Evolutionary conservation across 1,284 basidiomycete species (phyloP).

Genomic region (Tremellales sp.): DNA sequence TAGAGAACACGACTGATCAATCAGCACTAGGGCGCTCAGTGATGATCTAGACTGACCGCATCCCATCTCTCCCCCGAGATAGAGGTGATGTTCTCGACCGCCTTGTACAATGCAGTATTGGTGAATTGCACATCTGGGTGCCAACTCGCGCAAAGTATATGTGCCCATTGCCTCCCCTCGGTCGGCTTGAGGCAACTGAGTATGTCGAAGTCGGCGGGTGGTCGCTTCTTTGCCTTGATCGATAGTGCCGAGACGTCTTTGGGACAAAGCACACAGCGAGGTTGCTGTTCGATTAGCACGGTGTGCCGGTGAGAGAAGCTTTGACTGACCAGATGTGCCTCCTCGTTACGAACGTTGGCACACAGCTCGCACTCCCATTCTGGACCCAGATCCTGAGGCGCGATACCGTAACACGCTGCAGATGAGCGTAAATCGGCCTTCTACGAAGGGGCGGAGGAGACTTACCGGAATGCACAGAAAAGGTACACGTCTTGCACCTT

Average conservation of each 20-base stretch:
- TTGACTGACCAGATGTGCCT: constrained; percentile 66
- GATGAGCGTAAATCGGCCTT: neutral
- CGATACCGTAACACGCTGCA: constrained; percentile 64
- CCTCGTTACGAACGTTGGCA: constrained; percentile 68
- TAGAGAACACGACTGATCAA: constrained; percentile 53
- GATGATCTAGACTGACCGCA: constrained; percentile 19
- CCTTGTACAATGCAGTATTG: constrained; percentile 63
- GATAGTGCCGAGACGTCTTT: constrained; percentile 18
- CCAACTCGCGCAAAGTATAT: constrained; percentile 84
- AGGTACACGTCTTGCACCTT: constrained; percentile 71
- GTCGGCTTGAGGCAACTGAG: constrained; percentile 87
- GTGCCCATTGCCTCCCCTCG: constrained; percentile 89
- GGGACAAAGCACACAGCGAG: constrained; percentile 49
- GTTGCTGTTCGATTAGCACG: constrained; percentile 23
- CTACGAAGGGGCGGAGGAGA: constrained; percentile 3
- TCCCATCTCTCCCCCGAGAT: constrained; percentile 53
- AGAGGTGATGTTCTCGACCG: constrained; percentile 81
- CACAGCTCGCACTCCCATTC: constrained; percentile 82
- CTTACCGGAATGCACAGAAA: constrained; percentile 69
- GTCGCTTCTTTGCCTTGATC: constrained; percentile 43
- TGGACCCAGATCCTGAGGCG: constrained; percentile 60
- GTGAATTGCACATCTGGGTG: constrained; percentile 77
- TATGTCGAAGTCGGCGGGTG: constrained; percentile 59
- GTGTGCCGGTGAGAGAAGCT: neutral
- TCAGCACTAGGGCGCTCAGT: neutral